Evolutionary conservation across 805 yeast species (phyloP), one percentile per base, ranked within the genome.

Genomic region (Priceomyces melissophilus): DNA sequence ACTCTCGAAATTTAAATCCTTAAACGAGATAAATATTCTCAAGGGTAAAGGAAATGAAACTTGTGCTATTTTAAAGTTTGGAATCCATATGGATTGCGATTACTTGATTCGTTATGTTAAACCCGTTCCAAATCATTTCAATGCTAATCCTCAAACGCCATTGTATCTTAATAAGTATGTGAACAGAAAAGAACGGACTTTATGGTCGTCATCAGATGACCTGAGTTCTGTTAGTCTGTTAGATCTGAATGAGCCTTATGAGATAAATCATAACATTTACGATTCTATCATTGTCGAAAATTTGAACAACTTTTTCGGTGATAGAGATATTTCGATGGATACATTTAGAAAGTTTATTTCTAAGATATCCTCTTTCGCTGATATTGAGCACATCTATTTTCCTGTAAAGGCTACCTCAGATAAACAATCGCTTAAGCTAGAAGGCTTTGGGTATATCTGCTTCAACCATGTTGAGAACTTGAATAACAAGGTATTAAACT

Each of bases 121-220:
- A 26, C 35, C 39, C 7, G 30, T 26, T 28, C 32, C 43, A 14
- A 59, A 61, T 41, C 53, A 50, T 8, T 57, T 57, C 47, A 65
- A 67, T 43, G 20, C 52, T 34, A 48, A 50, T 37, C 44, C 59
- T 31, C 55, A 50, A 20, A 32, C 65, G 41, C 61, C 65, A 15
- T 55, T 77, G 28, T 79, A 75, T 50, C 73, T 83, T 37, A 81
- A 82, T 51, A 80, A 72, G 53, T 87, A 84, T 56, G 73, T 82
- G 35, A 81, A 84, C 36, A 78, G 80, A 49, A 73, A 75, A 43
- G 87, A 82, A 53, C 64, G 89, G 35, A 73, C 73, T 41, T 61
- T 74, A 37, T 75, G 70, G 46, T 58, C 65, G 25, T 25, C 41
- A 3, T 39, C 31, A 7, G 32, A 30, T 15, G 12, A 26, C 30